Conservation (phyloP, 257 asterid genomes). For the Galeopsis tetrahit region DNA sequence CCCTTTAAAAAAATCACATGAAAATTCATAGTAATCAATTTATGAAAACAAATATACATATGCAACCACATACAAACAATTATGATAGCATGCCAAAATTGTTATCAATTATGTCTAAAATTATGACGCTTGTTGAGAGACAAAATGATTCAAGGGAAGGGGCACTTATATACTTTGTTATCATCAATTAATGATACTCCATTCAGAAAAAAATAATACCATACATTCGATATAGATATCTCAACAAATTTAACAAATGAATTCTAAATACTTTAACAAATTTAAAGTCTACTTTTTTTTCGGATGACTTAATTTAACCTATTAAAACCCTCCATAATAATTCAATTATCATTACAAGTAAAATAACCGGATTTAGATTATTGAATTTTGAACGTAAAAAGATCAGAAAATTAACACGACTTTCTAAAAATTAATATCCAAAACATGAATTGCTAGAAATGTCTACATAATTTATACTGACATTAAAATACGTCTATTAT, state of each 20-base stretch:
- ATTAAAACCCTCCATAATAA: background rate
- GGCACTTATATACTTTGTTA: background rate
- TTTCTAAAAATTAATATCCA: background rate
- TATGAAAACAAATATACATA: too few relatives aligned
- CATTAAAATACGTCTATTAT: background rate
- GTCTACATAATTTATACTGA: background rate
- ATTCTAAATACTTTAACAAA: too few relatives aligned
- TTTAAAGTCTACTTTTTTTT: too few relatives aligned
- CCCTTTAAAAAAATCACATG: too few relatives aligned
- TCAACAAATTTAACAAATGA: too few relatives aligned
- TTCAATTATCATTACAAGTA: background rate
- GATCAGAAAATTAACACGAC: background rate
- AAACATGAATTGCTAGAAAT: too few relatives aligned
- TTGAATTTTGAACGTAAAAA: background rate
- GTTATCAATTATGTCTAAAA: conserved; percentile 22
- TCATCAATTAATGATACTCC: background rate
- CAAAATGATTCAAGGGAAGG: conserved; percentile 17
- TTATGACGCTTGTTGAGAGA: conserved; percentile 32
- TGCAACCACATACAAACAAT: too few relatives aligned
- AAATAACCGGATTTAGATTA: background rate
- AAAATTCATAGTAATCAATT: too few relatives aligned
- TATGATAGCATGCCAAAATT: background rate
- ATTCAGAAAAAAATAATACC: background rate
- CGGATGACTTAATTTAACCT: too few relatives aligned
- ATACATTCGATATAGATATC: too few relatives aligned